Evolutionary conservation across 371 early-diverging fungal species (phyloP), one percentile per base, ranked within the genome.

Genomic region (Entomophthora muscae): DNA sequence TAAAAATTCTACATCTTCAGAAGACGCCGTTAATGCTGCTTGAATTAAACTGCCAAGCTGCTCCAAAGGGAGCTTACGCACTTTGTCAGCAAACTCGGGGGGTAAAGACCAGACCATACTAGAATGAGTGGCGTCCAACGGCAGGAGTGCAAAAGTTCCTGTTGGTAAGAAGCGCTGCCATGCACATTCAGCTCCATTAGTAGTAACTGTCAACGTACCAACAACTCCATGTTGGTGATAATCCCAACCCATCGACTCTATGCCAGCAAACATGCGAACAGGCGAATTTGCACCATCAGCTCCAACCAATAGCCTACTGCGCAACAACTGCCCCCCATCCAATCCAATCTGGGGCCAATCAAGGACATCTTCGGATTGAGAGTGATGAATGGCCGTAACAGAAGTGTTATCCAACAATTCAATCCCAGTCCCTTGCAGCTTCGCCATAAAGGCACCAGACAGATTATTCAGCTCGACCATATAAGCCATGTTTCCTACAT

Each of bases 101-200:
- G 81, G 75, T 2, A 85, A 76, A 0, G 95, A 89, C 98, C 98
- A 97, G 0, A 97, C 95, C 69, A 97, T 73, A 28, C 93, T 91
- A 32, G 88, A 82, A 69, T 80, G 70, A 3, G 75, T 76, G 26
- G 78, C 72, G 60, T 74, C 73, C 12, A 84, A 64, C 17, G 97
- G 97, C 54, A 96, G 75, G 73, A 94, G 71, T 0, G 96, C 96
- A 55, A 97, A 79, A 0, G 96, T 93, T 0, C 97, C 97, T 0
- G 88, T 84, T 0, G 96, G 96, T 56, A 97, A 75, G 69, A 97
- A 97, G 61, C 94, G 75, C 73, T 97, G 96, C 82, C 85, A 97
- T 0, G 94, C 95, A 0, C 88, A 83, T 28, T 67, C 54, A 60
- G 76, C 73, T 29, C 70, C 33, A 13, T 32, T 33, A 22, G 2